Base-by-base conservation (phyloP, 1,284 basidiomycete genomes). In the Ustilago bromivora region DNA sequence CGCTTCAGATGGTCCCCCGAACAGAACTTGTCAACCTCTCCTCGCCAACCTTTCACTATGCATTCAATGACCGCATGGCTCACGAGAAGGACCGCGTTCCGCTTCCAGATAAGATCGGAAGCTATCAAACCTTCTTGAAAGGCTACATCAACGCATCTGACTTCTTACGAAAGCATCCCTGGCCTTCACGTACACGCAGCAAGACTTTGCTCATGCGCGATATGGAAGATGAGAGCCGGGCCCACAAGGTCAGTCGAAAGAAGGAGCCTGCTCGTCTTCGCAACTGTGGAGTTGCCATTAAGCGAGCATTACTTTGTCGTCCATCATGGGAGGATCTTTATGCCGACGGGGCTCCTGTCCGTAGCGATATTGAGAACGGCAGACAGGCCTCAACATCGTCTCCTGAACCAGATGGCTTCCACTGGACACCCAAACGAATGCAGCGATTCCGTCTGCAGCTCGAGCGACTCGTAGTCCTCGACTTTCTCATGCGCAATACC, bases 401-500 rank as follows among this genome's bases (percentile, higher is more conserved):
- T 11, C 41, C 46, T 12, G 57, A 58, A 13, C 38, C 60, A 5
- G 71, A 77, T 57, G 77, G 49, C 67, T 95, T 95, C 85, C 92
- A 92, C 84, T 97, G 93, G 94, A 92, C 90, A 61, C 89, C 89
- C 65, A 88, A 88, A 23, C 88, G 94, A 41, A 93, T 94, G 81
- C 90, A 92, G 76, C 91, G 91, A 72, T 95, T 96, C 84, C 89
- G 93, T 61, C 91, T 93, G 82, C 93, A 95, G 80, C 88, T 96
- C 35, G 95, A 97, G 86, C 94, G 94, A 60, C 79, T 85, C n/a
- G 83, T 83, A n/a, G 66, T 81, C 19, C 75, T 83, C 91, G 94
- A 95, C 87, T 94, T 92, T 86, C 89, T 95, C 53, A 95, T 95
- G 93, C 90, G 93, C 65, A 94, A 94, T 85, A 95, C 94, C 12